Evolutionary conservation across 305 asterid species (phyloP).

Genomic region (Rubia tinctorum): DNA sequence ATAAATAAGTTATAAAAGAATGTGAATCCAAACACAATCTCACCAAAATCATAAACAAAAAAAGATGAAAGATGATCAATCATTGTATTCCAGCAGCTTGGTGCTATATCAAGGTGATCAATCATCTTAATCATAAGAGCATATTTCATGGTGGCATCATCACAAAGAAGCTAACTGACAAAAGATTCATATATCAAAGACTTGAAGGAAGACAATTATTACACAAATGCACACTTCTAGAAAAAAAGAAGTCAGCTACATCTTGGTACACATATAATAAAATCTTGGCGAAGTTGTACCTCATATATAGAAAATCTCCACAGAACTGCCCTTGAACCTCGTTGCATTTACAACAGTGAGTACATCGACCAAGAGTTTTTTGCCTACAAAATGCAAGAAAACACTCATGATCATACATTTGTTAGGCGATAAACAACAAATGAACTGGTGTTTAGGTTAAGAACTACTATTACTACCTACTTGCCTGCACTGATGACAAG

Average conservation of each 20-base stretch:
- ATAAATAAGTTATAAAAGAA: too few relatives aligned
- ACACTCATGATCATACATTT: not conserved
- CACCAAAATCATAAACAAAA: too few relatives aligned
- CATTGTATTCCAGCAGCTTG: too few relatives aligned
- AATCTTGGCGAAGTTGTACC: conserved; percentile 35
- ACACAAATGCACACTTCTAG: not conserved
- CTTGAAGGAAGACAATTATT: too few relatives aligned
- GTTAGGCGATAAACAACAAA: not conserved
- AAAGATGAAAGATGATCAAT: too few relatives aligned
- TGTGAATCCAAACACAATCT: too few relatives aligned
- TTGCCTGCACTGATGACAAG: conserved; percentile 98
- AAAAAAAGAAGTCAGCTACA: too few relatives aligned
- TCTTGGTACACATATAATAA: not conserved
- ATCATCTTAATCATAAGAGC: too few relatives aligned
- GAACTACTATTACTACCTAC: not conserved
- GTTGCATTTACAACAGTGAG: conserved; percentile 68
- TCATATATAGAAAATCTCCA: conserved; percentile 96
- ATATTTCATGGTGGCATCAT: too few relatives aligned
- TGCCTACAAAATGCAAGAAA: conserved; percentile 49
- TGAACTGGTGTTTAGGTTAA: not conserved
- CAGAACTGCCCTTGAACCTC: conserved; percentile 95
- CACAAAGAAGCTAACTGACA: too few relatives aligned
- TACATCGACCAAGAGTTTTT: conserved; percentile 88
- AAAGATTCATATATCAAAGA: too few relatives aligned
- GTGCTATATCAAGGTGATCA: too few relatives aligned